phyloP scores from a whole-genome alignment of 2,329 filamentous ascomycete species.

The Stenocarpella maydis region DNA sequence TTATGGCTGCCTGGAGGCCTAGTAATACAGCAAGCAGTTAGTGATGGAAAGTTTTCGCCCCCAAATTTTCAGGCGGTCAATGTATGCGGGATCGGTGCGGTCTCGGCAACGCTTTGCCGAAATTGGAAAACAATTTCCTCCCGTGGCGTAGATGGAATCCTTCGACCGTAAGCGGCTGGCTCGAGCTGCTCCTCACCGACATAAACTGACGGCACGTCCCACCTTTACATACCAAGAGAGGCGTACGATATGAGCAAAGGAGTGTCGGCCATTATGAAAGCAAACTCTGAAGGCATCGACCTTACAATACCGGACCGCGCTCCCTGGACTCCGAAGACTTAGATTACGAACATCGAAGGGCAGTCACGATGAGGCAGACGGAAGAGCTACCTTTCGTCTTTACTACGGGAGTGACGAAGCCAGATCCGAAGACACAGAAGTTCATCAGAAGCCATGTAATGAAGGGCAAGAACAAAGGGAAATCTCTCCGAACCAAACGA shows the following conservation, averaged over 20 bases:
- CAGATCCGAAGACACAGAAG: constrained; percentile 44
- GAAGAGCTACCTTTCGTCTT: constrained; percentile 44
- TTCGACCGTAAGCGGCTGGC: background rate
- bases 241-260: background rate
- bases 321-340: background rate
- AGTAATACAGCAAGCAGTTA: no score
- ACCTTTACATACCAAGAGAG: background rate
- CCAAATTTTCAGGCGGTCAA: no score
- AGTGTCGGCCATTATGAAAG: background rate
- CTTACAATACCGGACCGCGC: background rate
- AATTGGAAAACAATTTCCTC: constrained; percentile 29
- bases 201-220: background rate
- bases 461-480: constrained; percentile 51
- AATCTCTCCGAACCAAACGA: constrained; percentile 32
- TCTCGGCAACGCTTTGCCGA: constrained; percentile 8
- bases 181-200: background rate
- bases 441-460: constrained; percentile 53
- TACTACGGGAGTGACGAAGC: constrained; percentile 41
- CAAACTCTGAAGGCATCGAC: no score
- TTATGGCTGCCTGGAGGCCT: no score
- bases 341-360: background rate
- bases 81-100: no score
- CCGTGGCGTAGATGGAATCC: background rate
- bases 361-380: background rate
- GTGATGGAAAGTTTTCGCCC: no score